A percentile compares a stretch with the other conserved stretches of the same genome.
These are phyloP conservation scores for Fusarium tuaranense DNA, from an alignment of 2,329 filamentous ascomycete genomes.

Conservation along the genomic window DNA sequence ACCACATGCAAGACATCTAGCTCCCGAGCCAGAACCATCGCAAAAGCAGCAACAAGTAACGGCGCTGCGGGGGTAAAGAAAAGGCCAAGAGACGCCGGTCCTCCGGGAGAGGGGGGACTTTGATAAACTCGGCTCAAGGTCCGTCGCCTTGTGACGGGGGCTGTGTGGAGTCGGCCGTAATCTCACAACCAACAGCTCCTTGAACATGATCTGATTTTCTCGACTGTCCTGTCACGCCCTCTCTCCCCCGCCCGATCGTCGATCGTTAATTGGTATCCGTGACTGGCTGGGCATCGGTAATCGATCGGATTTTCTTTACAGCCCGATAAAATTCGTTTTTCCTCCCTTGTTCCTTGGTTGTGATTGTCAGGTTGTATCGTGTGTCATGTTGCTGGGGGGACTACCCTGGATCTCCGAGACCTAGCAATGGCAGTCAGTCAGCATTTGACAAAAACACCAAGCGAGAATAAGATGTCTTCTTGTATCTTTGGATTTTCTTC, in stretches of 20 bases:
- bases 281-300: constrained; percentile 8
- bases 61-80: neutral
- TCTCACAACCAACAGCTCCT: neutral
- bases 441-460: neutral
- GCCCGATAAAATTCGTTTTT: neutral
- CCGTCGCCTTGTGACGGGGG: neutral
- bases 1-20: neutral
- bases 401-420: constrained; percentile 9
- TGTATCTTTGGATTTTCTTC: too few species aligned
- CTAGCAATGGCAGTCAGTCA: constrained; percentile 1
- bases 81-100: neutral
- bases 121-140: neutral
- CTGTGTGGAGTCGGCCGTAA: neutral
- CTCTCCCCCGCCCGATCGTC: neutral
- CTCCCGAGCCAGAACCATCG: neutral
- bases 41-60: neutral
- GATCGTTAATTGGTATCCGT: constrained; percentile 1
- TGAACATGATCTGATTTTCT: neutral
- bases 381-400: neutral
- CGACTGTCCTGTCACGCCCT: constrained; percentile 6
- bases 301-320: constrained; percentile 17
- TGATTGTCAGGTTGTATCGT: neutral
- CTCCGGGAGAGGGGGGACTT: neutral
- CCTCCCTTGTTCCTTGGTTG: neutral
- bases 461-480: neutral